These are phyloP conservation scores for Styphnolobium japonicum DNA, from an alignment of 306 rosid species.

Conservation along the genomic window DNA sequence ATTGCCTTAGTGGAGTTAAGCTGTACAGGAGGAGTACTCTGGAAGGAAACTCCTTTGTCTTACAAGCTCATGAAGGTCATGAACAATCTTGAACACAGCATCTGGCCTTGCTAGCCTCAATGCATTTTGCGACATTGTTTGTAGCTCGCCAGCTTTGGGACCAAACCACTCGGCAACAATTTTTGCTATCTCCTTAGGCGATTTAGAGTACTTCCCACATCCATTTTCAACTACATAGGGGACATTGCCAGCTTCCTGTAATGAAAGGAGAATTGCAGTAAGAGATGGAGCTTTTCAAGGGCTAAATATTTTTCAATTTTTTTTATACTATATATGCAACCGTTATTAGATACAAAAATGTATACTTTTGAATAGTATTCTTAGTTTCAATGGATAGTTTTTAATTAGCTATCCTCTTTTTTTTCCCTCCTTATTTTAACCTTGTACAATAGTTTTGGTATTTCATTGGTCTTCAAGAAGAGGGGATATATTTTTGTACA, in stretches of 20 bases:
- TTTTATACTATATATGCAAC: too few species aligned
- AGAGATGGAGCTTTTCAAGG: too few species aligned
- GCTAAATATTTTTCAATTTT: too few species aligned
- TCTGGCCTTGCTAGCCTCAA: conserved; percentile 83
- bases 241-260: conserved; percentile 96
- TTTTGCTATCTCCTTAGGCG: conserved; percentile 82
- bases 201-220: conserved; percentile 84
- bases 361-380: too few species aligned
- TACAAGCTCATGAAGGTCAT: conserved; percentile 92
- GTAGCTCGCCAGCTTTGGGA: conserved; percentile 77
- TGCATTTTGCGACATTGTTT: conserved; percentile 80
- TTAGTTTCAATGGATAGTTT: too few species aligned
- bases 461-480: too few species aligned
- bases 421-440: too few species aligned
- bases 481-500: too few species aligned
- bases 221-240: conserved; percentile 96
- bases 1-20: conserved; percentile 31
- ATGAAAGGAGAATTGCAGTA: conserved; percentile 9
- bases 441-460: too few species aligned
- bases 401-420: too few species aligned
- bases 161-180: conserved; percentile 91
- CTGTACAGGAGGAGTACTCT: conserved; percentile 68
- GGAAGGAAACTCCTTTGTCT: conserved; percentile 60
- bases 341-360: too few species aligned
- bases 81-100: conserved; percentile 91